A percentile compares a stretch with the other conserved stretches of the same genome.
These are phyloP conservation scores for Vaccinium macrocarpon DNA, from an alignment of 148 eudicot genomes.

Conservation along the genomic window DNA sequence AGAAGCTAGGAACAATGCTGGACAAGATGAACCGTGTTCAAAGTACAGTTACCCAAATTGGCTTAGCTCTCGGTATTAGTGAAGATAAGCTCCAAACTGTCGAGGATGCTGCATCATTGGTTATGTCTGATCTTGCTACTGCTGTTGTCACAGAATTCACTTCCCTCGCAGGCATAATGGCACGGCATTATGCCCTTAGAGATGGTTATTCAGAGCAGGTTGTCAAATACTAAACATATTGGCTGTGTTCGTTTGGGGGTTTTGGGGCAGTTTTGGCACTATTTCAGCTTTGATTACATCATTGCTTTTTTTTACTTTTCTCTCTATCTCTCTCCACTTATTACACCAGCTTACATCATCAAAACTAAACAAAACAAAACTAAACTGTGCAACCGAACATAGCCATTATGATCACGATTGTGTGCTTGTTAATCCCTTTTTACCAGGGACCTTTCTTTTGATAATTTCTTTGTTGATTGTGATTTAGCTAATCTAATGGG, in stretches of 20 bases:
- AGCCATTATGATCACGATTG: not conserved
- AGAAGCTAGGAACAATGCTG: constrained; percentile 95
- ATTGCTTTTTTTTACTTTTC: no score
- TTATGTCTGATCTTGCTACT: constrained; percentile 95
- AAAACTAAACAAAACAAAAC: no score
- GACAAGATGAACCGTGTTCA: constrained; percentile 89
- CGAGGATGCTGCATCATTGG: constrained; percentile 82
- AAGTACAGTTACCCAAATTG: constrained; percentile 50
- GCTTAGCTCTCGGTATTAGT: constrained; percentile 51
- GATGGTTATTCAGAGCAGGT: constrained; percentile 96
- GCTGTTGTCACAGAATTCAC: constrained; percentile 97
- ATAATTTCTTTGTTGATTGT: not conserved
- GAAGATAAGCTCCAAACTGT: constrained; percentile 46
- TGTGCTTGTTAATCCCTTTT: not conserved
- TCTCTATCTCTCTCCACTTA: no score
- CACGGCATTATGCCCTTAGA: constrained; percentile 90
- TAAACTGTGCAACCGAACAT: no score
- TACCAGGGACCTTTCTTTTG: not conserved
- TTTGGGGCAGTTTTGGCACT: no score
- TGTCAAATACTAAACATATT: not conserved
- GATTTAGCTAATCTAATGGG: not conserved
- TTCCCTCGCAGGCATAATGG: constrained; percentile 90
- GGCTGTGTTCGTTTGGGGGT: no score
- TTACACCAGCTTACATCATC: no score
- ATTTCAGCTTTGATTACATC: no score